Evolutionary conservation across 768 basidiomycete species (phyloP).

Genomic region (Clitopilus passeckerianus): DNA sequence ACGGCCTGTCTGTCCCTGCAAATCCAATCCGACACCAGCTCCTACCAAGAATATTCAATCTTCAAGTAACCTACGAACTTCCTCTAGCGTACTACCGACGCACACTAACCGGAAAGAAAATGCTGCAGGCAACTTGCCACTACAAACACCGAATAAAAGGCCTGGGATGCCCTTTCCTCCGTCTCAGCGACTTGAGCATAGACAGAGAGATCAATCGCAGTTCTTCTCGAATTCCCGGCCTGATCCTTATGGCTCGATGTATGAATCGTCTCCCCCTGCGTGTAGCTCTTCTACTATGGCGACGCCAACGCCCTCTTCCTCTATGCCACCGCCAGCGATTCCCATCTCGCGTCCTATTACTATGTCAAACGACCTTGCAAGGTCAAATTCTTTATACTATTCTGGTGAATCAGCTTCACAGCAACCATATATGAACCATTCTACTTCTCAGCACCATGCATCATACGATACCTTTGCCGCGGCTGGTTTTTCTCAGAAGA

Average conservation of each 20-base stretch:
- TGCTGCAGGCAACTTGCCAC: background rate
- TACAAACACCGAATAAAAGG: background rate
- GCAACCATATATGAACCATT: too few relatives aligned
- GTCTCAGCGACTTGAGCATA: background rate
- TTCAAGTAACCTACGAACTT: background rate
- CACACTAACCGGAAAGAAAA: background rate
- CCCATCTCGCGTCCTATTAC: background rate
- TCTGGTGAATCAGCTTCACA: background rate
- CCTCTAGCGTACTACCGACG: background rate
- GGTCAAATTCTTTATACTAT: background rate
- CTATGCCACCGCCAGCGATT: background rate
- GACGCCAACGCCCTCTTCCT: background rate
- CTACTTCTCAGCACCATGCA: too few relatives aligned
- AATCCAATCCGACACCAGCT: slow-evolving; percentile 37
- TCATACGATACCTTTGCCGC: too few relatives aligned
- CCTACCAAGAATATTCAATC: background rate
- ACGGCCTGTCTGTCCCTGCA: slow-evolving; percentile 71
- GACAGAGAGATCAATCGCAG: background rate
- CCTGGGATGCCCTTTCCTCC: background rate
- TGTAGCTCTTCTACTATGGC: background rate
- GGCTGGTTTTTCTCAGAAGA: too few relatives aligned
- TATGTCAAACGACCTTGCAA: background rate
- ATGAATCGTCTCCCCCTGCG: background rate
- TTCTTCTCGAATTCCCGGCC: background rate
- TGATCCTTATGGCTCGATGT: background rate